A percentile compares a stretch with the other conserved stretches of the same genome.
Conservation (phyloP, 2,329 filamentous ascomycete genomes). For the Catunica adiposa region DNA sequence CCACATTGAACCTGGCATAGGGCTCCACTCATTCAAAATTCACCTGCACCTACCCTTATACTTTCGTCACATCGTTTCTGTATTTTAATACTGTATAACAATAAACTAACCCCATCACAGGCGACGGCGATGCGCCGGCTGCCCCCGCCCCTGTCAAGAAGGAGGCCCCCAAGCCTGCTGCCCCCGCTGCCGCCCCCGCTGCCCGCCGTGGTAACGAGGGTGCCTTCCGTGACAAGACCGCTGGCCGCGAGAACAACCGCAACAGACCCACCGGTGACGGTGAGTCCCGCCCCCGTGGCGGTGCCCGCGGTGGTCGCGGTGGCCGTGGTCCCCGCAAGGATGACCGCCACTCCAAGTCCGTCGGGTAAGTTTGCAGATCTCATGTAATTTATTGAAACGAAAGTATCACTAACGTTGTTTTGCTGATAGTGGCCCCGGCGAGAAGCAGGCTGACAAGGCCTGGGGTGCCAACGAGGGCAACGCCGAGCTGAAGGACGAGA, state of each 20-base stretch:
- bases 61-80: background rate
- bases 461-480: slow-evolving; percentile 75
- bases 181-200: slow-evolving; percentile 29
- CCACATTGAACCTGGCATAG: too few relatives aligned
- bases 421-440: slow-evolving; percentile 49
- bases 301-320: slow-evolving; percentile 43
- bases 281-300: slow-evolving; percentile 37
- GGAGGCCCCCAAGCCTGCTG: slow-evolving; percentile 60
- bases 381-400: background rate
- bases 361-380: slow-evolving; percentile 26
- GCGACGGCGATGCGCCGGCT: slow-evolving; percentile 13
- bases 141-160: slow-evolving; percentile 61
- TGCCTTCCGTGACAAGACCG: slow-evolving; percentile 77
- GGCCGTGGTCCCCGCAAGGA: slow-evolving; percentile 35
- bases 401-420: slow-evolving; percentile 17
- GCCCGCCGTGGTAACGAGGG: slow-evolving; percentile 60
- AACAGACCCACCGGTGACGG: slow-evolving; percentile 58
- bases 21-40: too few relatives aligned
- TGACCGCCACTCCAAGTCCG: slow-evolving; percentile 37
- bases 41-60: too few relatives aligned
- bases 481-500: slow-evolving; percentile 79
- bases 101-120: slow-evolving; percentile 5
- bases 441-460: slow-evolving; percentile 75
- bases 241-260: slow-evolving; percentile 69
- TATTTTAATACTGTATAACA: too few relatives aligned